phyloP scores from a whole-genome alignment of 2,329 filamentous ascomycete genomes.

The Zymoseptoria ardabiliae region DNA sequence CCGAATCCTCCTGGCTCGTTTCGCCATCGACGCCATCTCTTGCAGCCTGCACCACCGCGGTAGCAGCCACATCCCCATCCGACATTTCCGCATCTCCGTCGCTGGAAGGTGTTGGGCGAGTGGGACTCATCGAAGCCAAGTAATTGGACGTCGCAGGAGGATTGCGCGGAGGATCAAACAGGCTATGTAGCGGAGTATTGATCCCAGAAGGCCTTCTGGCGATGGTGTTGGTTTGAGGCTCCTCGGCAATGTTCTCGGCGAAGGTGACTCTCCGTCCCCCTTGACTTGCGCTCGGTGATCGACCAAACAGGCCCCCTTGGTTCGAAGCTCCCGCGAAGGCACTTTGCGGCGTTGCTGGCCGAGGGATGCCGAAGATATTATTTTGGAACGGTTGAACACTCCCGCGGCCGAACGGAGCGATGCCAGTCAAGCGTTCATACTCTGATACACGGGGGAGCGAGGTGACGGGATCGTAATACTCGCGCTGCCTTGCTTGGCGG shows the following conservation, averaged over 20 bases:
- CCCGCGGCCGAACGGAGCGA: too few species aligned
- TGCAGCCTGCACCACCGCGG: too few species aligned
- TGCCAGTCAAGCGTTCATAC: too few species aligned
- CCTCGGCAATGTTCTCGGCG: not conserved
- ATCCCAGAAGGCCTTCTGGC: not conserved
- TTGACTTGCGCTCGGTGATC: not conserved
- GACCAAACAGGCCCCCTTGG: not conserved
- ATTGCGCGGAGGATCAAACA: not conserved
- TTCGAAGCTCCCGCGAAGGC: not conserved
- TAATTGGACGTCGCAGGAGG: not conserved
- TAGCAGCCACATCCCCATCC: not conserved
- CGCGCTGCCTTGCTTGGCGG: too few species aligned
- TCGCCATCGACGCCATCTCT: not conserved
- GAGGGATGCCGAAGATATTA: not conserved
- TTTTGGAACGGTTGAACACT: too few species aligned
- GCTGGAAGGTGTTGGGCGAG: not conserved
- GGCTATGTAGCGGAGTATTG: not conserved
- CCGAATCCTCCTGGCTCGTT: not conserved
- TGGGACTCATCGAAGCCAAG: not conserved
- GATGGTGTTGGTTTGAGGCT: not conserved
- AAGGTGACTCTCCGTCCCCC: not conserved
- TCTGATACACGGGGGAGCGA: too few species aligned
- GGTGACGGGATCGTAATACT: too few species aligned
- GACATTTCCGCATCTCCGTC: not conserved
- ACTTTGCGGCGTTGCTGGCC: not conserved